Evolutionary conservation across 2,329 filamentous ascomycete genomes (phyloP), one percentile per base, ranked within the genome.

Genomic region (Colletotrichum navitas): DNA sequence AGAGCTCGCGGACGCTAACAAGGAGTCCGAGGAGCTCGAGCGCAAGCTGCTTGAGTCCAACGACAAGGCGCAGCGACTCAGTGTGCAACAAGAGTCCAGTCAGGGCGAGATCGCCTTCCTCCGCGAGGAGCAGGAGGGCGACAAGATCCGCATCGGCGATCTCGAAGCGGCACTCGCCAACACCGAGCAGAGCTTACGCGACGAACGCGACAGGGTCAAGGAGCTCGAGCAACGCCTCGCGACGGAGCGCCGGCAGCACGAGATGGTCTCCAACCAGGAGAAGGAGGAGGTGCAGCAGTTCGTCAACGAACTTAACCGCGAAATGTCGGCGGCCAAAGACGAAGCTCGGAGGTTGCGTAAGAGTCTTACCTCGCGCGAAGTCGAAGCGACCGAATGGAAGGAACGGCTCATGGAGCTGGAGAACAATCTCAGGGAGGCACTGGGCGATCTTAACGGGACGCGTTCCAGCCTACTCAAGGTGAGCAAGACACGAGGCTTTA

Each of bases 71-170:
- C 93, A 97, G 77, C 90, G 95, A 64, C 87, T 98, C 3, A 92
- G 93, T 5, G 94, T 99, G 41, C 95, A 98, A 78, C 92, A 95
- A 74, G 96, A 99, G 81, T 97, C 94, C 6, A 92, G 93, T 68
- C 95, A 98, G 77, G 92, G 92, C 71, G 96, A 99, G 81, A 97
- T 98, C 81, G 91, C 93, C 1, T 99, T 99, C 87, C 82, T 99
- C 62, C 91, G 96, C 1, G 96, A 99, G 79, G 96, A 99, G 83
- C 96, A 99, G 81, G 96, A 99, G 81, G 90, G 89, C 24, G 96
- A 99, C 85, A 99, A 99, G 87, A 97, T 99, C 79, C 95, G 94
- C 82, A 98, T 99, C 77, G 94, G 95, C 47, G 94, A 98, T 78
- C 86, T 98, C 10, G 95, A 98, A 78, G 93, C 94, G 11, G 90